phyloP scores from a whole-genome alignment of 495 filamentous ascomycete genomes.

The Trichocladium uniseriatum region DNA sequence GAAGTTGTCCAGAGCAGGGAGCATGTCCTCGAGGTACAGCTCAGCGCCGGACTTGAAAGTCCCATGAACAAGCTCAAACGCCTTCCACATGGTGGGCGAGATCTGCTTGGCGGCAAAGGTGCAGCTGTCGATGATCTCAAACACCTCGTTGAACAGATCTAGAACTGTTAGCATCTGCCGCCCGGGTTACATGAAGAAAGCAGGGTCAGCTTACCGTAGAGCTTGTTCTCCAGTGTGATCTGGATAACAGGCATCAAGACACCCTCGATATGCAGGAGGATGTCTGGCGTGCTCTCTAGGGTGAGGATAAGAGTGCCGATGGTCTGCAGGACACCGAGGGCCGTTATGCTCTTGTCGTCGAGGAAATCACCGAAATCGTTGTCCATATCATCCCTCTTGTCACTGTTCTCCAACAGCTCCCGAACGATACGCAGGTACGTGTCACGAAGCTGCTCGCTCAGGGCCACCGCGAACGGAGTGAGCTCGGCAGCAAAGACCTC shows the following conservation, averaged over 20 bases:
- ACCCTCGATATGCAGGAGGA: constrained; percentile 85
- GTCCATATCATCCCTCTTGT: constrained; percentile 62
- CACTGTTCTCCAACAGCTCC: constrained; percentile 79
- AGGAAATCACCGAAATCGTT: constrained; percentile 79
- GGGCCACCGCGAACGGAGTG: constrained; percentile 94
- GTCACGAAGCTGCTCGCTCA: constrained; percentile 92
- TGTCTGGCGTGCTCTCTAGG: constrained; percentile 90
- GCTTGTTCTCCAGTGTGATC: constrained; percentile 92
- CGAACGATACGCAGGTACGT: constrained; percentile 91
- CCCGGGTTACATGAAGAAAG: neutral
- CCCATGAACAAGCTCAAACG: constrained; percentile 90
- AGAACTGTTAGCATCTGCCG: neutral
- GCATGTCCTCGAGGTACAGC: constrained; percentile 97
- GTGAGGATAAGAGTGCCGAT: constrained; percentile 97
- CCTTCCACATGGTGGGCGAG: constrained; percentile 94
- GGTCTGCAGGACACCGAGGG: constrained; percentile 90
- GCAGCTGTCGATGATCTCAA: constrained; percentile 98
- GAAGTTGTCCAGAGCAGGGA: constrained; percentile 94
- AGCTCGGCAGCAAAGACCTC: constrained; percentile 94
- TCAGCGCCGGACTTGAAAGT: constrained; percentile 97
- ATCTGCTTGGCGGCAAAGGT: constrained; percentile 97
- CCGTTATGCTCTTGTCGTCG: constrained; percentile 97
- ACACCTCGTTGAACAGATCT: constrained; percentile 95
- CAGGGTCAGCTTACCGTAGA: constrained; percentile 53
- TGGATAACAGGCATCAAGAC: constrained; percentile 94